Evolutionary conservation across 768 basidiomycete genomes (phyloP).

Genomic region (Lactifluus hygrophoroides): DNA sequence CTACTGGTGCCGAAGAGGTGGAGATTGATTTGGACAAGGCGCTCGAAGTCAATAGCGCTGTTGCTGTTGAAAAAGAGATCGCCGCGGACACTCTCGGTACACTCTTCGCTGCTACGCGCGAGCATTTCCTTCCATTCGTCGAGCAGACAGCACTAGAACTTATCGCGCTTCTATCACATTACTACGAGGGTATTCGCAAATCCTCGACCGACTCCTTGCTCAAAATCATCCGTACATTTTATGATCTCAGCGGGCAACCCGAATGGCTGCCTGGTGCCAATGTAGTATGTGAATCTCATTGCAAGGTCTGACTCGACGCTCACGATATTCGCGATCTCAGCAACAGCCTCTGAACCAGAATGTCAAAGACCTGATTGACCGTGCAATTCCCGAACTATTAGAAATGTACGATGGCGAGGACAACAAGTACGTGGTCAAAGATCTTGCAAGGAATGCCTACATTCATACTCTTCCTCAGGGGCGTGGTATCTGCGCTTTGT

Average conservation of each 20-base stretch:
- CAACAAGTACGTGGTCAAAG: slow-evolving; percentile 69
- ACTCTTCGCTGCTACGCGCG: slow-evolving; percentile 72
- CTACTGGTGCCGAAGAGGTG: slow-evolving; percentile 52
- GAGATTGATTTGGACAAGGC: slow-evolving; percentile 77
- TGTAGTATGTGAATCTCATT: slow-evolving; percentile 38
- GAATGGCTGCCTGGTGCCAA: slow-evolving; percentile 75
- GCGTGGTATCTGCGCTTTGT: slow-evolving; percentile 82
- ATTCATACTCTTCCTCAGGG: slow-evolving; percentile 36
- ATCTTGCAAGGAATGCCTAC: not conserved
- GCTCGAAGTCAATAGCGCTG: slow-evolving; percentile 88
- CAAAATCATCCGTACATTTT: slow-evolving; percentile 83
- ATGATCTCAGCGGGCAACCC: slow-evolving; percentile 73
- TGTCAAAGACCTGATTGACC: slow-evolving; percentile 72
- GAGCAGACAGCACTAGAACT: slow-evolving; percentile 77
- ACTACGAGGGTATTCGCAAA: slow-evolving; percentile 97
- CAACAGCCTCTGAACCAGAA: slow-evolving; percentile 45
- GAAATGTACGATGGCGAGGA: slow-evolving; percentile 93
- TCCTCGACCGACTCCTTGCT: slow-evolving; percentile 81
- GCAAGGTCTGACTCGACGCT: not conserved
- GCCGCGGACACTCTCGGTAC: slow-evolving; percentile 94
- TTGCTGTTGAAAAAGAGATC: slow-evolving; percentile 99
- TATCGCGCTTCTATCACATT: slow-evolving; percentile 73
- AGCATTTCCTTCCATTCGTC: slow-evolving; percentile 85
- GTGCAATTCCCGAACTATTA: slow-evolving; percentile 64
- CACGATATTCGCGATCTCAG: not conserved